These are phyloP conservation scores for Arthrobotrys iridis DNA, from an alignment of 2,329 filamentous ascomycete genomes.

Conservation along the genomic window DNA sequence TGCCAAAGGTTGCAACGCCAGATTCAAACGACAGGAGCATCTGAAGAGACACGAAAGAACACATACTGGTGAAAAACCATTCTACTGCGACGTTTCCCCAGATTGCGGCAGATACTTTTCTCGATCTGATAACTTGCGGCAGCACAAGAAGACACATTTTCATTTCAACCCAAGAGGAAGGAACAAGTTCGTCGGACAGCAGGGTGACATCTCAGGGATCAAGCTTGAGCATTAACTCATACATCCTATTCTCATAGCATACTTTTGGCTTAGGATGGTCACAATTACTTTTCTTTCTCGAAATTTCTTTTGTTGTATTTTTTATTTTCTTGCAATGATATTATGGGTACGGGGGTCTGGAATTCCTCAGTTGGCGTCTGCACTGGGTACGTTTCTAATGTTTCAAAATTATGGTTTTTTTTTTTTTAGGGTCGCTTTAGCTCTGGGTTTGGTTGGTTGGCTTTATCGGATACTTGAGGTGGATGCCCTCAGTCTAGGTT, in stretches of 20 bases:
- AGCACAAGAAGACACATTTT: conserved; percentile 57
- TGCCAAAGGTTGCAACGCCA: conserved; percentile 43
- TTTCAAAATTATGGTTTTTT: conserved; percentile 30
- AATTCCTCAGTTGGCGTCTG: conserved; percentile 53
- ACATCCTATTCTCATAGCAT: neutral
- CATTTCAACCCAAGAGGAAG: conserved; percentile 52
- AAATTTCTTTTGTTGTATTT: neutral
- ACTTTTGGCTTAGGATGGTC: neutral
- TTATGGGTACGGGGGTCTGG: conserved; percentile 45
- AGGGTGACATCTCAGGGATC: conserved; percentile 15
- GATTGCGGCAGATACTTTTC: conserved; percentile 57
- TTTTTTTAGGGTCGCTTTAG: conserved; percentile 18
- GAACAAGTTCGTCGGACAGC: conserved; percentile 49
- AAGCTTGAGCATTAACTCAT: conserved; percentile 15
- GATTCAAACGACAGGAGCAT: conserved; percentile 58
- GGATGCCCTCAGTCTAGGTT: conserved; percentile 45
- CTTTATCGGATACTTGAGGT: conserved; percentile 43
- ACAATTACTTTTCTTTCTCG: neutral
- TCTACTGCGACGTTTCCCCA: conserved; percentile 48
- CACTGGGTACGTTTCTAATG: conserved; percentile 39
- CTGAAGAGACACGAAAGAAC: conserved; percentile 57
- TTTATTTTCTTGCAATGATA: neutral
- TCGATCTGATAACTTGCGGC: conserved; percentile 56
- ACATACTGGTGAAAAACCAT: conserved; percentile 57
- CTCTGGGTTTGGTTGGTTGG: conserved; percentile 23